phyloP scores from a whole-genome alignment of 2,329 filamentous ascomycete species.

The Fulvia fulva region DNA sequence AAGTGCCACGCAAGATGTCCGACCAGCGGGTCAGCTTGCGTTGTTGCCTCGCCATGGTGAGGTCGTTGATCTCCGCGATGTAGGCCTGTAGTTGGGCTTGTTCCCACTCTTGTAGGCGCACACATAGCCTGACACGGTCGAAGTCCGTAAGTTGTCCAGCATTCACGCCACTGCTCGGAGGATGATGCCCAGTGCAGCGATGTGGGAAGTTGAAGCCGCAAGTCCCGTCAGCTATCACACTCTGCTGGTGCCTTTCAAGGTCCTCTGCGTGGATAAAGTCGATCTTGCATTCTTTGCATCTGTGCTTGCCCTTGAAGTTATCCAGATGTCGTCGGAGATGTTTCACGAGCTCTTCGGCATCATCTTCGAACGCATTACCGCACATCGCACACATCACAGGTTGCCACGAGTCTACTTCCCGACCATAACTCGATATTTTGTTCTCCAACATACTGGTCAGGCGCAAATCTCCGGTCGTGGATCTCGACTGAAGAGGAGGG shows the following conservation, averaged over 20 bases:
- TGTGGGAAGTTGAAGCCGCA: slow-evolving; percentile 29
- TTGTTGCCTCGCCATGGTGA: slow-evolving; percentile 16
- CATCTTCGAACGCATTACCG: slow-evolving; percentile 21
- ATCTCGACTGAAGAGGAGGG: not conserved
- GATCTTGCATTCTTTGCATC: slow-evolving; percentile 24
- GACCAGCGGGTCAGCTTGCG: slow-evolving; percentile 22
- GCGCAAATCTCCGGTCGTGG: slow-evolving; percentile 4
- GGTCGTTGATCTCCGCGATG: slow-evolving; percentile 23
- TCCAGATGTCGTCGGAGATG: slow-evolving; percentile 25
- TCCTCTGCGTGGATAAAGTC: slow-evolving; percentile 27
- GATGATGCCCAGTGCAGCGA: slow-evolving; percentile 27
- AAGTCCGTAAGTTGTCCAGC: slow-evolving; percentile 18
- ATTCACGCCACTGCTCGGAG: slow-evolving; percentile 12
- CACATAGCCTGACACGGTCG: slow-evolving; percentile 23
- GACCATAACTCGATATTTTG: not conserved
- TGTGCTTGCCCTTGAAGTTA: slow-evolving; percentile 20
- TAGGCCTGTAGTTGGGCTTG: slow-evolving; percentile 26
- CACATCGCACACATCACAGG: slow-evolving; percentile 24
- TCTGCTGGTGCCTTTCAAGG: slow-evolving; percentile 19
- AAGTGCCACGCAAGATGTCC: slow-evolving; percentile 18
- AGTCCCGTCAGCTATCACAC: slow-evolving; percentile 18
- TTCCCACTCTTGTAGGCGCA: slow-evolving; percentile 27
- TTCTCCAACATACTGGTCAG: slow-evolving; percentile 3
- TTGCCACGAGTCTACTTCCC: slow-evolving; percentile 15
- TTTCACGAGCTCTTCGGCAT: slow-evolving; percentile 17